Evolutionary conservation across 1,139 yeast genomes (phyloP), one percentile per base, ranked within the genome.

Genomic region (Pichiaceae sp.): DNA sequence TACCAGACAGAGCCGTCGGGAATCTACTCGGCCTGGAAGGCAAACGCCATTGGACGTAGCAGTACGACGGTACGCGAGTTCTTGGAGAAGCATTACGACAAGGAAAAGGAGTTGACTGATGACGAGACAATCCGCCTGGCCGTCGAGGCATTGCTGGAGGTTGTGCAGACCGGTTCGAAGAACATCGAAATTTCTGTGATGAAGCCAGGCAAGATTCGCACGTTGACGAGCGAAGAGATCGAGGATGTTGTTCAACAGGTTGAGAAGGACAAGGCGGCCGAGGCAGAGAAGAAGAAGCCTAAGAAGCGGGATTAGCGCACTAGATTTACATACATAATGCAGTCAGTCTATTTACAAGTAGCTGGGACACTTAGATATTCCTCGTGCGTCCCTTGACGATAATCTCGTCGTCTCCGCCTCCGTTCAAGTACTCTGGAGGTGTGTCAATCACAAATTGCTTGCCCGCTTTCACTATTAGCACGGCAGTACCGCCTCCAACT

Each of bases 1-100:
- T 91, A 81, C 63, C 94, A 85, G 62, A 91, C 98, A 16, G 99
- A 91, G 60, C 98, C 98, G 33, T 83, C 95, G 32, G 99, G 99
- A 21, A 93, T 91, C 47, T 91, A 82, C 58, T 86, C 94, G 39
- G 95, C 97, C n/a, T 91, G 98, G 98, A 86, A 89, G 60, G 97
- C 98, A 17, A 93, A 86, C 59, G 89, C 98, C 18, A 91, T 93
- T 57, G 99, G 99, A 40, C 78, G 96, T 56, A 84, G 94, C 42
- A 75, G 94, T 44, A 91, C 91, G 61, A 91, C 97, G 1, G 97
- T 93, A 25, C 79, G 95, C 50, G 98, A 93, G 60, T 84, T 89
- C 52, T 72, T 91, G 60, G 99, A 93, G 60, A 89, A 87, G 64
- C 84, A 86, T 54, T 89, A 84, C 63, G 73, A 72, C 51, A 87